These are phyloP conservation scores for Boletus reticuloceps DNA, from an alignment of 768 basidiomycete species.

Conservation along the genomic window DNA sequence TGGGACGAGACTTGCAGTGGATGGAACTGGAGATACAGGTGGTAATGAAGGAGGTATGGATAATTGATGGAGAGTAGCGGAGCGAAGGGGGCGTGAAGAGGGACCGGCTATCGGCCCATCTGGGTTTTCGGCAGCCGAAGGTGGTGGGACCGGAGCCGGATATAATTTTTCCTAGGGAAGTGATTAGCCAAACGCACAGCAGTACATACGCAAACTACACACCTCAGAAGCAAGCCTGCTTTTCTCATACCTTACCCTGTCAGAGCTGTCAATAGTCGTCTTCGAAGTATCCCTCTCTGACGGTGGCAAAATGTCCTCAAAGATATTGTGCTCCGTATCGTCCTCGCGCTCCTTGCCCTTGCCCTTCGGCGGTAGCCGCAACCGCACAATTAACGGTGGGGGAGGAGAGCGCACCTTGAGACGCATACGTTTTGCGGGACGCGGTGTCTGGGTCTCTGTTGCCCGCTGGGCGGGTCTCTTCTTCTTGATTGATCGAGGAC, in stretches of 20 bases:
- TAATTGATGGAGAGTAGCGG: slow-evolving; percentile 42
- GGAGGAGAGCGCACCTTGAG: slow-evolving; percentile 36
- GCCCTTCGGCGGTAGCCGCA: slow-evolving; percentile 57
- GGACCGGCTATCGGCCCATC: slow-evolving; percentile 50
- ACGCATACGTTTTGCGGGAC: slow-evolving; percentile 47
- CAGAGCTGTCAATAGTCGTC: slow-evolving; percentile 57
- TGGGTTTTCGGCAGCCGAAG: slow-evolving; percentile 29
- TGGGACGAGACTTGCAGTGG: slow-evolving; percentile 33
- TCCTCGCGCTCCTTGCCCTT: slow-evolving; percentile 73
- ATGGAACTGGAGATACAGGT: slow-evolving; percentile 36
- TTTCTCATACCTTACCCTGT: slow-evolving; percentile 71
- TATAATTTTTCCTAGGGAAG: slow-evolving; percentile 46
- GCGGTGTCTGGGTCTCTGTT: slow-evolving; percentile 23
- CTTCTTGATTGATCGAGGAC: slow-evolving; percentile 23
- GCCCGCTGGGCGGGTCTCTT: slow-evolving; percentile 29
- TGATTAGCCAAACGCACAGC: slow-evolving; percentile 1
- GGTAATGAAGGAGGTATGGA: slow-evolving; percentile 30
- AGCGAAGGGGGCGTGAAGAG: slow-evolving; percentile 62
- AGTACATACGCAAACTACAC: slow-evolving; percentile 18
- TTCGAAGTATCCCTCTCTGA: slow-evolving; percentile 71
- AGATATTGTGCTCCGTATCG: slow-evolving; percentile 59
- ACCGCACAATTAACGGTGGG: slow-evolving; percentile 44
- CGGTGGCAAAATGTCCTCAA: slow-evolving; percentile 75
- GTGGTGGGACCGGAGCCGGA: slow-evolving; percentile 39
- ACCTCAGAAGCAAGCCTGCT: slow-evolving; percentile 78